Evolutionary conservation across 78 protist genomes (phyloP), one percentile per base, ranked within the genome.

Genomic region (Dictyostelium intermedium): DNA sequence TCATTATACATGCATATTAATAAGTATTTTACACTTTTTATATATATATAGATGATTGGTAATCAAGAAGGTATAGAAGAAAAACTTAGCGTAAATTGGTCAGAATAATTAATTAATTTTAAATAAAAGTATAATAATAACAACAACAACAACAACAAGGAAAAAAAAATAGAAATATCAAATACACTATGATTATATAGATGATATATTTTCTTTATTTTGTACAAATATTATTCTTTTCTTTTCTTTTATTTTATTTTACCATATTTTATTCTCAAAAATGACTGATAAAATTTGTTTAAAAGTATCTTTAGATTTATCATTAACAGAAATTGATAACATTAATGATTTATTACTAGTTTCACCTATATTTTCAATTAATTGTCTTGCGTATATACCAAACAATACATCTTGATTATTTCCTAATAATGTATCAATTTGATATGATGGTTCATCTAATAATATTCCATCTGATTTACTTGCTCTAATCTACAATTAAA

Each of bases 51-150:
- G 79, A 89, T 89, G 93, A 89, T 89, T 66, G 93, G 93, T 32
- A 89, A 89, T 30, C 83, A 89, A 45, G 93, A 89, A 47, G 93
- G 93, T 13, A 89, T 89, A 45, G 93, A 89, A 80, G 93, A 89
- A 32, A 89, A 89, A 27, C 27, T 89, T 18, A 80, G 87, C 72
- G 93, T 89, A 45, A 89, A 89, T 80, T 89, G 93, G 93, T 89
- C 93, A 41, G 93, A 89, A 27, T 89, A 89, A 80, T 27, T 20
- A 25, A 56, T 34, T 32, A 45, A 20, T 27, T 13, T 56, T 60
- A 50, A 82, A 41, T 18, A 10, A 78, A 78, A 78, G 5, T 25
- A 47, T 27, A 78, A 27, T 8, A 78, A 78, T 39, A 25, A 43
- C 25, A 78, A 47, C n/a, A 78, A 37, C 1, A 45, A 25, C 9